Base-by-base conservation (phyloP, 768 basidiomycete genomes). In the Tylopilus felleus region DNA sequence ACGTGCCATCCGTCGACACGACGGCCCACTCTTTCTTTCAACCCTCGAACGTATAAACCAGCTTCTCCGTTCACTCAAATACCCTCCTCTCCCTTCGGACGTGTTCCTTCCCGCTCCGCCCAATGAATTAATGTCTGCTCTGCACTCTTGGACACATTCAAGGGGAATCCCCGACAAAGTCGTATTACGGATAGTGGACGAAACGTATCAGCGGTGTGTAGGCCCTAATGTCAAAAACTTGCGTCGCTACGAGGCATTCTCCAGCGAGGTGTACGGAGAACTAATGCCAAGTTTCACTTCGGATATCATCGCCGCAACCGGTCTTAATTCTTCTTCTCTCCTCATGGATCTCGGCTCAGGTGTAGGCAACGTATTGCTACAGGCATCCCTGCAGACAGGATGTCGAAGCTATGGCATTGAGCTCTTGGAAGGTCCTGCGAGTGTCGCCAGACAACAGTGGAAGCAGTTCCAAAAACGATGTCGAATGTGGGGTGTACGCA, bases 171-270 rank as follows among this genome's bases (percentile, higher is more conserved):
- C 85, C 0, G 75, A 82, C 44, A 77, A 80, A 31, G 80, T 94
- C 2, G 75, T 88, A 53, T 78, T 84, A 74, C 84, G 87, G 39
- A 80, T 96, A 45, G 77, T 90, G 49, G 93, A 94, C 41, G 93
- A 98, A 74, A 90, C 86, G 35, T 98, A 99, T 64, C 93, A 98
- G 65, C 83, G 97, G 25, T 83, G 85, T 17, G 94, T 98, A 1
- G 95, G 95, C 6, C 97, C 97, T 0, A 83, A 90, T 62, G 83
- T 94, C n/a, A 81, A 83, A 49, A 80, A 79, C 52, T 78, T 98
- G 50, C 85, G 80, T 64, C 82, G 85, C 60, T 95, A 98, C 68
- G 81, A 83, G 62, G 83, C 90, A 28, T 85, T 95, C 75, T 85
- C 89, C 50, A 86, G 86, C 63, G 86, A 86, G 49, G 90, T 89